phyloP scores from a whole-genome alignment of 192 early-diverging fungal species.

The Podila clonocystis region DNA sequence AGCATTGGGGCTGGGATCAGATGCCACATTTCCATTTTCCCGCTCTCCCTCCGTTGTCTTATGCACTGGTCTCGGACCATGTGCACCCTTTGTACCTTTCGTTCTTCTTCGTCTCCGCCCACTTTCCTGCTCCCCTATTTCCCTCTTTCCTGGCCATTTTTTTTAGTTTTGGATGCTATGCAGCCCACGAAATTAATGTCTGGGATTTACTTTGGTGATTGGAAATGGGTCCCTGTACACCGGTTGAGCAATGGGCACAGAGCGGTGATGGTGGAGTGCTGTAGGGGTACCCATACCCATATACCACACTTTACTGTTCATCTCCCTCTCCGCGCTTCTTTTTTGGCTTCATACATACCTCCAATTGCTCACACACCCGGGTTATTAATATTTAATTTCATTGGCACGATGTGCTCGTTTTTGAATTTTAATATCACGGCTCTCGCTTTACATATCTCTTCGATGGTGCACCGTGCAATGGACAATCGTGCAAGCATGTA shows the following conservation, averaged over 20 bases:
- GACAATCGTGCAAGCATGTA: too few relatives aligned
- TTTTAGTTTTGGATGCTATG: background rate
- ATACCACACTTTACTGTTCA: too few relatives aligned
- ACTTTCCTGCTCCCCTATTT: background rate
- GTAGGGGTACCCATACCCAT: too few relatives aligned
- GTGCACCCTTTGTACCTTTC: constrained; percentile 1
- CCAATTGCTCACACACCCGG: background rate
- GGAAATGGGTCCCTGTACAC: background rate
- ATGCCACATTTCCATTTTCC: background rate
- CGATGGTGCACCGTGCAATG: background rate
- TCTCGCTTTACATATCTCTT: background rate
- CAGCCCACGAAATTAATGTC: background rate
- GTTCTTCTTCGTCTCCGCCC: background rate
- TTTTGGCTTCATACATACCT: too few relatives aligned
- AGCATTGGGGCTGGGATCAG: background rate
- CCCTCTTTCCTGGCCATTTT: too few relatives aligned
- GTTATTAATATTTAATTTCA: constrained; percentile 3
- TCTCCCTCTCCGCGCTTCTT: too few relatives aligned
- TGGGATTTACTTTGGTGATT: too few relatives aligned
- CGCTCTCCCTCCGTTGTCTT: background rate
- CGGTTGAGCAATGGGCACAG: background rate
- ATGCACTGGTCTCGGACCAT: constrained; percentile 2
- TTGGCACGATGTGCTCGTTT: background rate
- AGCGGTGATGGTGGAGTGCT: background rate
- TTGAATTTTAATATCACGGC: background rate